Conservation (phyloP, 2,329 filamentous ascomycete genomes). For the Colletotrichum somersetense region DNA sequence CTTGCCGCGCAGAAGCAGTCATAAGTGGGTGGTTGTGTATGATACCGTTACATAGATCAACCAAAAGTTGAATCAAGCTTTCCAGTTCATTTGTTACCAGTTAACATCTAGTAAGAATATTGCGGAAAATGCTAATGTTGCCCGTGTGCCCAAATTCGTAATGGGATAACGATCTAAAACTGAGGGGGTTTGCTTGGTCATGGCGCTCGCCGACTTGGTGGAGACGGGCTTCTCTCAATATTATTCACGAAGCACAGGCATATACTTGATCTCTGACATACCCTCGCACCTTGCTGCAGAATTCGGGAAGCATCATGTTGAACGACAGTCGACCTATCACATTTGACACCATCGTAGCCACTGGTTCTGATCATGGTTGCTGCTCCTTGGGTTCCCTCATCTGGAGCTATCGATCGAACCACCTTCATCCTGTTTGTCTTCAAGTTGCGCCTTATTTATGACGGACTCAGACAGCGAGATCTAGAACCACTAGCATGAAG, state of each 20-base stretch:
- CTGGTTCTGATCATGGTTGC: no score
- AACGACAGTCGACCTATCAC: neutral
- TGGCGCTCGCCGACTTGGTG: neutral
- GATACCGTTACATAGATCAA: constrained; percentile 42
- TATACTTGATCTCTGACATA: no score
- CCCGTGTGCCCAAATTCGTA: no score
- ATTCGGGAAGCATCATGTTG: neutral
- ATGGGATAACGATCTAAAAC: neutral
- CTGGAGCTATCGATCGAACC: neutral
- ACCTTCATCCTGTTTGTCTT: neutral
- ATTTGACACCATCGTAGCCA: neutral
- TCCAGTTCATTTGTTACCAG: constrained; percentile 31
- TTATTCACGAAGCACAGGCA: neutral
- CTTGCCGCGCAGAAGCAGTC: constrained; percentile 39
- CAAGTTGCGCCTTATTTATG: neutral
- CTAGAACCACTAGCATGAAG: no score
- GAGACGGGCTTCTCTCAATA: neutral
- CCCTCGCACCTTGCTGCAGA: neutral
- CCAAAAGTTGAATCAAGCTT: constrained; percentile 36
- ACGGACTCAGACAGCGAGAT: neutral
- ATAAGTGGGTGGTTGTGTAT: constrained; percentile 35
- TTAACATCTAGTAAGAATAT: neutral
- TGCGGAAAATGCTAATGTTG: neutral
- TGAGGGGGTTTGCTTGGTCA: neutral
- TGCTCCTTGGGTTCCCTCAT: neutral